A percentile compares a stretch with the other conserved stretches of the same genome.
phyloP scores from a whole-genome alignment of 768 basidiomycete species.

The Auricularia sp. region DNA sequence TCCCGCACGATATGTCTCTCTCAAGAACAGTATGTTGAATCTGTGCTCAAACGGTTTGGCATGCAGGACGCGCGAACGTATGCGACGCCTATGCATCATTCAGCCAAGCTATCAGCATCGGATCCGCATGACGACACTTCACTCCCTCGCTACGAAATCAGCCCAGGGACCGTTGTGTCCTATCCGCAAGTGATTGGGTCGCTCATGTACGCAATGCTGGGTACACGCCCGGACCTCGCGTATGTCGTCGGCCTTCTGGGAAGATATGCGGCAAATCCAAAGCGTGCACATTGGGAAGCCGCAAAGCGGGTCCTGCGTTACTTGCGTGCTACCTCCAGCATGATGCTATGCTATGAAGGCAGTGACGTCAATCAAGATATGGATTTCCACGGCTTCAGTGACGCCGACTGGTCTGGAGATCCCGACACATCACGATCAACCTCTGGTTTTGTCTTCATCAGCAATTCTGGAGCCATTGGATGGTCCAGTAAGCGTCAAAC shows the following conservation, averaged over 20 bases:
- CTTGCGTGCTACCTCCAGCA: constrained; percentile 7
- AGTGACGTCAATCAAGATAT: neutral
- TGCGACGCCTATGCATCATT: neutral
- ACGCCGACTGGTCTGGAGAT: constrained; percentile 8
- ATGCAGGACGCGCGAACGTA: neutral
- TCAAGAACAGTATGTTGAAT: neutral
- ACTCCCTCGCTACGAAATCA: neutral
- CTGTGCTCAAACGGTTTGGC: constrained; percentile 3
- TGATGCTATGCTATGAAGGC: constrained; percentile 2
- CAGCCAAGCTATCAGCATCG: neutral
- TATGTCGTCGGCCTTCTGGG: constrained; percentile 5
- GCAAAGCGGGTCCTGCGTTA: constrained; percentile 10
- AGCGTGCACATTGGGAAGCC: constrained; percentile 9
- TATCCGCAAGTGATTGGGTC: constrained; percentile 10
- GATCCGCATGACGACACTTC: constrained; percentile 1
- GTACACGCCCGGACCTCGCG: constrained; percentile 10
- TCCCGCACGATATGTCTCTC: neutral
- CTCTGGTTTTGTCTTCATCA: constrained; percentile 4
- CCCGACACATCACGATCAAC: constrained; percentile 2
- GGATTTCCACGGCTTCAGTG: neutral
- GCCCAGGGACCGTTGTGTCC: neutral
- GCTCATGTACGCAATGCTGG: constrained; percentile 8
- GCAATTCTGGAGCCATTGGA: constrained; percentile 9
- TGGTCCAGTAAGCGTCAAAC: constrained; percentile 17
- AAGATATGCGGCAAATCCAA: constrained; percentile 8